Percentiles rank a stretch among this genome's conserved stretches.
Conservation (phyloP, 306 rosid genomes). For the Senna tora region DNA sequence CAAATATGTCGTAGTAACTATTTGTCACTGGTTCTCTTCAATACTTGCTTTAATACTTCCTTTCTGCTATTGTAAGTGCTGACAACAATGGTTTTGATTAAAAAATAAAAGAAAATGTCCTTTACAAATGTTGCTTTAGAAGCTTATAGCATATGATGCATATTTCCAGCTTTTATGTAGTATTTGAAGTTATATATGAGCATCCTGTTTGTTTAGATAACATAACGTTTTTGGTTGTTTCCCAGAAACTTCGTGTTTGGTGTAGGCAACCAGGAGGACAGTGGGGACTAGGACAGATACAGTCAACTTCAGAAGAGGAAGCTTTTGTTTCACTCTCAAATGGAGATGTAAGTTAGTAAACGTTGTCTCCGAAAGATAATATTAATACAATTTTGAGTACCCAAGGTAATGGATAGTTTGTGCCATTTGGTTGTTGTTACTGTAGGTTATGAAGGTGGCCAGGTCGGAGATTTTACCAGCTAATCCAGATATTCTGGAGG, state of each 20-base stretch:
- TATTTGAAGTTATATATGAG: constrained; percentile 27
- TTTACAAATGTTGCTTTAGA: constrained; percentile 5
- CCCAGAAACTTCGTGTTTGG: constrained; percentile 94
- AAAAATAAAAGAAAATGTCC: background rate
- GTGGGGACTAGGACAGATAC: constrained; percentile 84
- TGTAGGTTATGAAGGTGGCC: constrained; percentile 67
- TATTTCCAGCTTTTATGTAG: constrained; percentile 21
- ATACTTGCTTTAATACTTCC: constrained; percentile 32
- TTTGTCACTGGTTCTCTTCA: constrained; percentile 8
- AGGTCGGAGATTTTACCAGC: constrained; percentile 77
- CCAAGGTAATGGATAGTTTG: constrained; percentile 38
- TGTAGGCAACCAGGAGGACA: constrained; percentile 70
- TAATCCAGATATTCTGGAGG: constrained; percentile 86
- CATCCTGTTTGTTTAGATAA: constrained; percentile 17
- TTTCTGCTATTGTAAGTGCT: background rate
- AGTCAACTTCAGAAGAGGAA: constrained; percentile 69
- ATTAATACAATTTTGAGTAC: constrained; percentile 19
- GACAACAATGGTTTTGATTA: background rate
- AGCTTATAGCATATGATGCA: background rate
- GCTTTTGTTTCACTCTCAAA: constrained; percentile 70
- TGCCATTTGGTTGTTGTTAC: constrained; percentile 40
- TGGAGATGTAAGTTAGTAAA: constrained; percentile 66
- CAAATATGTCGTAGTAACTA: constrained; percentile 19
- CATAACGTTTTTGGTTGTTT: constrained; percentile 42
- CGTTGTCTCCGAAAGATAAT: constrained; percentile 26